phyloP scores from a whole-genome alignment of 192 early-diverging fungal genomes.

The Coemansia interrupta region DNA sequence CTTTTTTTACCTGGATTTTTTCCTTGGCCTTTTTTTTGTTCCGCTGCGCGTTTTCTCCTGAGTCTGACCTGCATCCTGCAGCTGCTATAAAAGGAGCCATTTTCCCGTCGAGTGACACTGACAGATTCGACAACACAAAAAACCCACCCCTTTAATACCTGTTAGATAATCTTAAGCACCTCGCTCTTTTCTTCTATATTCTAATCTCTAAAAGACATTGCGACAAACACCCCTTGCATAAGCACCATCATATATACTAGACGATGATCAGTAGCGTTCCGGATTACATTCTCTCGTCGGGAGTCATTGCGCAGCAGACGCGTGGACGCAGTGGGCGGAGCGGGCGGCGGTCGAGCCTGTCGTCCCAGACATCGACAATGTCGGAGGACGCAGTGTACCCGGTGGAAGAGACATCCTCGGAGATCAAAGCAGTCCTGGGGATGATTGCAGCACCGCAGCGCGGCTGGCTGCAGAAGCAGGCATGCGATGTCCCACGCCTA shows the following conservation, averaged over 20 bases:
- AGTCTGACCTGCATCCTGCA: no score
- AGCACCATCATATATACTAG: not conserved
- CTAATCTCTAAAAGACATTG: not conserved
- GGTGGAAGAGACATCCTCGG: constrained; percentile 6
- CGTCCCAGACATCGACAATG: constrained; percentile 16
- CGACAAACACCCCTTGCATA: not conserved
- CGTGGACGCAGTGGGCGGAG: constrained; percentile 12
- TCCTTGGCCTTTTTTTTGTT: not conserved
- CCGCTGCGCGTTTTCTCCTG: no score
- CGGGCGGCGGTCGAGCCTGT: constrained; percentile 24
- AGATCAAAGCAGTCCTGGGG: constrained; percentile 49
- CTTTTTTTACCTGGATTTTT: constrained; percentile 4
- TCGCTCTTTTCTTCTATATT: not conserved
- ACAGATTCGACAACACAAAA: not conserved
- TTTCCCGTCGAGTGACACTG: not conserved
- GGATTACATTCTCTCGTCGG: constrained; percentile 44
- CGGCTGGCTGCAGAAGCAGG: constrained; percentile 22
- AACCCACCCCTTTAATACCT: no score
- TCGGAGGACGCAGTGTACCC: constrained; percentile 1
- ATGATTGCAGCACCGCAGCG: constrained; percentile 33
- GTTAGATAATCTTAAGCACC: no score
- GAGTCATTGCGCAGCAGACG: constrained; percentile 40
- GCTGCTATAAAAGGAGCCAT: no score
- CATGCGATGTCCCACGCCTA: constrained; percentile 36
- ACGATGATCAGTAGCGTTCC: constrained; percentile 22